Base-by-base conservation (phyloP, 768 basidiomycete genomes). In the Russula sp. region DNA sequence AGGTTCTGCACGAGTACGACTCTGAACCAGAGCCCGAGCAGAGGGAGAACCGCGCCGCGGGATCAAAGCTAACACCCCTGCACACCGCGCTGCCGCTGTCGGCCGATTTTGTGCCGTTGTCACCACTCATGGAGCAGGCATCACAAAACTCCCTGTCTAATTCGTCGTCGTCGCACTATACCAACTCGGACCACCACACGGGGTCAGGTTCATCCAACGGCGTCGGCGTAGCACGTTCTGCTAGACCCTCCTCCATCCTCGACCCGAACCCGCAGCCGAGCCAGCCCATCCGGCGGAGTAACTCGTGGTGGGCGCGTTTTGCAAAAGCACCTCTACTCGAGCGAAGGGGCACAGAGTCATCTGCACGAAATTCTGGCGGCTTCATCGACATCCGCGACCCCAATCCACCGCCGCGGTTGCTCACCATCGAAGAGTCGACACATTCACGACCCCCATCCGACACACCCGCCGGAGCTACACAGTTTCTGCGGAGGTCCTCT, bases 271-370 rank as follows among this genome's bases (percentile, higher is more conserved):
- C 77, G 16, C 73, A 76, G 3, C 75, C 75, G 38, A 75, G 72
- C 25, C 76, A 77, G 46, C 77, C 81, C 1, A 77, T 90, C 49
- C 81, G 81, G 47, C 78, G 89, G 7, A 85, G 82, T 45, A 83
- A 89, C 69, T 83, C 79, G 11, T 91, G 90, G 88, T 94, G 90
- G 86, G 73, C 78, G 9, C 84, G 87, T 3, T 85, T 94, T 68
- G 77, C 87, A 14, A 82, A 81, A 58, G 81, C 84, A 18, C 80
- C 83, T 38, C 75, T 89, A 53, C 77, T 87, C 32, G 87, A 88
- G 65, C 79, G 84, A 43, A 76, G 78, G 29, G 62, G 73, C 11
- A 83, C 78, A 66, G 76, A 76, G 58, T 73, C 65, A 48, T 61
- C 50, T 22, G 20, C 61, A 14, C 61, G 61, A n/a, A 50, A 22